phyloP scores from a whole-genome alignment of 352 stramenopile species.

The Pythium myriotylum region DNA sequence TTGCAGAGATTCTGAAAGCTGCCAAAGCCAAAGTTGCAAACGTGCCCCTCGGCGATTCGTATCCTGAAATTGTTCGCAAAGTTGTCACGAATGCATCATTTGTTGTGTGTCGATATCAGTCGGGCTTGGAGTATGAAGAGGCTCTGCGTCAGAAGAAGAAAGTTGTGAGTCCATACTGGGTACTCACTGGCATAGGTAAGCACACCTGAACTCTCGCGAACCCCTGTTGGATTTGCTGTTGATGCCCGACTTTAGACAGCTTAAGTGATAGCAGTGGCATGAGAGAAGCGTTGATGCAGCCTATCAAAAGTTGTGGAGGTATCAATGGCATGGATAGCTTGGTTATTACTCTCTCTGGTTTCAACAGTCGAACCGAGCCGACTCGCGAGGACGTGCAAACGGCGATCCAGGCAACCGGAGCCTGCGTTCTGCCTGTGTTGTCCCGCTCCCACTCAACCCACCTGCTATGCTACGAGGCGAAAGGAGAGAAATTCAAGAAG shows the following conservation, averaged over 20 bases:
- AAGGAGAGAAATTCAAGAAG: slow-evolving; percentile 87
- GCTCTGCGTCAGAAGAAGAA: slow-evolving; percentile 69
- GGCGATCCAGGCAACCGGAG: slow-evolving; percentile 79
- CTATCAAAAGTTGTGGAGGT: slow-evolving; percentile 65
- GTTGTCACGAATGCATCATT: slow-evolving; percentile 81
- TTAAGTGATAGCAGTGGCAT: slow-evolving; percentile 20
- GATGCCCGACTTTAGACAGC: too few species aligned
- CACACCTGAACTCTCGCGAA: not conserved
- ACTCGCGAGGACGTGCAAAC: slow-evolving; percentile 85
- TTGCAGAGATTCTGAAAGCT: slow-evolving; percentile 66
- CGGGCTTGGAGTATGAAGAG: slow-evolving; percentile 82
- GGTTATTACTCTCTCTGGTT: slow-evolving; percentile 84
- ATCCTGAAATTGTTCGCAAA: slow-evolving; percentile 76
- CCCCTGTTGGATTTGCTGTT: too few species aligned
- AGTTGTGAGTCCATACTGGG: slow-evolving; percentile 83
- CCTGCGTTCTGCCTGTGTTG: slow-evolving; percentile 82
- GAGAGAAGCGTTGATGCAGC: slow-evolving; percentile 55
- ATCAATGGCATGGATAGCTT: slow-evolving; percentile 80
- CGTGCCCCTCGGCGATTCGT: slow-evolving; percentile 69
- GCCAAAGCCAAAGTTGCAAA: slow-evolving; percentile 82
- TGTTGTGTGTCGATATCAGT: slow-evolving; percentile 80
- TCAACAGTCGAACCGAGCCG: slow-evolving; percentile 71
- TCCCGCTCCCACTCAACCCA: slow-evolving; percentile 84
- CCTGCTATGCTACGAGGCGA: slow-evolving; percentile 74
- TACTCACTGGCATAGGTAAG: slow-evolving; percentile 50